Evolutionary conservation across 345 rosid genomes (phyloP).

Genomic region (Aquilaria yunnanensis): DNA sequence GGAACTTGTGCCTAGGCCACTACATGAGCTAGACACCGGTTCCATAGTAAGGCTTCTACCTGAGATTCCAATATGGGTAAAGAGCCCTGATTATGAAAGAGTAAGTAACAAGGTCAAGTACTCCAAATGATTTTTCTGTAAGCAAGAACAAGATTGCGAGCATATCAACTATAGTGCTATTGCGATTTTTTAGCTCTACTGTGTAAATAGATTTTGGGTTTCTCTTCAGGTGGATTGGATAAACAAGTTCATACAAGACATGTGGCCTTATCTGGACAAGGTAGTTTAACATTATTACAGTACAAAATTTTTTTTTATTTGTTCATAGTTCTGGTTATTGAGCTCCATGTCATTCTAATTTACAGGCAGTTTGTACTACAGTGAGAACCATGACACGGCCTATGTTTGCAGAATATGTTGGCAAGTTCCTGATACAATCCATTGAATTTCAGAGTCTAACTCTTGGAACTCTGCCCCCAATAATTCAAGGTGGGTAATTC

Average conservation of each 20-base stretch:
- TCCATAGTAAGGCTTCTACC: conserved; percentile 29
- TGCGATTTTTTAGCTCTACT: background rate
- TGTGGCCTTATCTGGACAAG: conserved; percentile 50
- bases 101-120: conserved; percentile 12
- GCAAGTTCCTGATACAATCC: conserved; percentile 38
- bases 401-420: conserved; percentile 55
- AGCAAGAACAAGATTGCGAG: too few species aligned
- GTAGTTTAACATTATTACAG: conserved; percentile 5
- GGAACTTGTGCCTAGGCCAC: conserved; percentile 32
- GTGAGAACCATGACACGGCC: conserved; percentile 42
- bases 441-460: conserved; percentile 47
- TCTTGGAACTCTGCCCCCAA: conserved; percentile 67
- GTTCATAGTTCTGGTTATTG: background rate
- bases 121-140: too few species aligned
- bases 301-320: background rate
- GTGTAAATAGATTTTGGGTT: background rate
- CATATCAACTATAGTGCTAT: background rate
- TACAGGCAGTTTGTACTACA: conserved; percentile 51
- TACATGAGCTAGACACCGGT: conserved; percentile 28
- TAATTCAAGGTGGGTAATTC: conserved; percentile 41
- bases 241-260: conserved; percentile 25
- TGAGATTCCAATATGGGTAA: conserved; percentile 47
- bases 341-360: conserved; percentile 4
- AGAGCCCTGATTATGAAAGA: conserved; percentile 47
- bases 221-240: conserved; percentile 42